Evolutionary conservation across 371 early-diverging fungal species (phyloP).

Genomic region (Mucor mucedo): DNA sequence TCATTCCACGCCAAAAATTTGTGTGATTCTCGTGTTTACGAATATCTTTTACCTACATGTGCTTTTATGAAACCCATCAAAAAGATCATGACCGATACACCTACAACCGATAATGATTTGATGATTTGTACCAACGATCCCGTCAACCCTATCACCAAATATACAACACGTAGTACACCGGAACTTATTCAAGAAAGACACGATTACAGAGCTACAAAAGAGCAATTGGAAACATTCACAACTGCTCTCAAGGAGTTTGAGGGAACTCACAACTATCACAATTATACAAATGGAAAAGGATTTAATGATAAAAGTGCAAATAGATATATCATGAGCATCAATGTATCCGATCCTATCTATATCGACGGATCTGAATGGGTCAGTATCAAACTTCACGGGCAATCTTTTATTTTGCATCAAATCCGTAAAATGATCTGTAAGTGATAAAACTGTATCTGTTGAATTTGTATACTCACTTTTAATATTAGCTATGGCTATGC

Average conservation of each 20-base stretch:
- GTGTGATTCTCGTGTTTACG: slow-evolving; percentile 96
- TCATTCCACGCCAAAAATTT: slow-evolving; percentile 92
- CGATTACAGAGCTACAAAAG: slow-evolving; percentile 66
- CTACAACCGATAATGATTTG: slow-evolving; percentile 27
- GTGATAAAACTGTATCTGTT: slow-evolving; percentile 5
- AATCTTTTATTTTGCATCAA: slow-evolving; percentile 99
- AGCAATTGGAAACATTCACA: slow-evolving; percentile 68
- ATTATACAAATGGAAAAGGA: slow-evolving; percentile 90
- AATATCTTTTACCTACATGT: slow-evolving; percentile 97
- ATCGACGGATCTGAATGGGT: slow-evolving; percentile 91
- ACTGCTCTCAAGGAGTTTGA: slow-evolving; percentile 73
- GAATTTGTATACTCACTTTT: slow-evolving; percentile 2
- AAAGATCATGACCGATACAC: slow-evolving; percentile 28
- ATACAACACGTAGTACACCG: slow-evolving; percentile 35
- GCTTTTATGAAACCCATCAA: slow-evolving; percentile 63
- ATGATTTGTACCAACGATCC: slow-evolving; percentile 15
- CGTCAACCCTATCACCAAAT: slow-evolving; percentile 30
- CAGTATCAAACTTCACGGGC: slow-evolving; percentile 92
- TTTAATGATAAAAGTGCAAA: slow-evolving; percentile 79
- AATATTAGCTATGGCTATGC: slow-evolving; percentile 67
- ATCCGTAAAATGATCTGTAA: slow-evolving; percentile 99
- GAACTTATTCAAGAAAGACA: slow-evolving; percentile 60
- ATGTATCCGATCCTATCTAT: slow-evolving; percentile 77
- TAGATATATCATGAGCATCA: slow-evolving; percentile 83
- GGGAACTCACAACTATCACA: slow-evolving; percentile 97